Evolutionary conservation across 169 alveolate species (phyloP).

Genomic region (Pseudocohnilembus persalinus): DNA sequence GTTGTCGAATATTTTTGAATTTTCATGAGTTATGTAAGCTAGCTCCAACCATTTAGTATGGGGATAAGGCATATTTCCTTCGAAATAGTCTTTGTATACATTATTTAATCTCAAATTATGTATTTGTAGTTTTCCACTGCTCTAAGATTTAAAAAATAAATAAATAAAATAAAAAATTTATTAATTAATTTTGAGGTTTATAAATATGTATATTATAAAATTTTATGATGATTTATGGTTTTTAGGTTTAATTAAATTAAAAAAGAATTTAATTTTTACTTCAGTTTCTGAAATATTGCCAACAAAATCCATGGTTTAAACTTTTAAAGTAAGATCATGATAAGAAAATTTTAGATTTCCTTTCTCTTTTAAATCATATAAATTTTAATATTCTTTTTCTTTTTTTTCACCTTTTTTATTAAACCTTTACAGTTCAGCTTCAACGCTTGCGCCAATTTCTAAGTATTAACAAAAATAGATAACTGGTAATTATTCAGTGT

Average conservation of each 20-base stretch:
- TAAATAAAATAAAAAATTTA: too few species aligned
- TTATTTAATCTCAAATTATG: slow-evolving; percentile 35
- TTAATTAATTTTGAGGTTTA: background rate
- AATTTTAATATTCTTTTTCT: background rate
- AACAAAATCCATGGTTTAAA: slow-evolving; percentile 14
- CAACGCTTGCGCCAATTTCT: slow-evolving; percentile 23
- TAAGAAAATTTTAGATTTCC: slow-evolving; percentile 5
- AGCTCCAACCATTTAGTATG: slow-evolving; percentile 45
- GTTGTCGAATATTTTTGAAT: slow-evolving; percentile 39
- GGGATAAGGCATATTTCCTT: slow-evolving; percentile 51
- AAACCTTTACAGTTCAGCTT: slow-evolving; percentile 6
- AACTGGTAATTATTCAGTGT: background rate
- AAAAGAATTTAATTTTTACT: background rate
- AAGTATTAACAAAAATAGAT: slow-evolving; percentile 21
- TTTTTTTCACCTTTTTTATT: background rate
- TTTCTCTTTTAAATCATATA: slow-evolving; percentile 26
- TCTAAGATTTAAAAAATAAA: too few species aligned
- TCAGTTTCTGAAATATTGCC: slow-evolving; percentile 35
- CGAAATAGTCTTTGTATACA: slow-evolving; percentile 46
- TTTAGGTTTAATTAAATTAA: too few species aligned
- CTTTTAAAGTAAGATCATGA: background rate
- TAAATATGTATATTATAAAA: too few species aligned
- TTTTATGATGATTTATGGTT: too few species aligned
- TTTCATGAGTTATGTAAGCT: slow-evolving; percentile 37
- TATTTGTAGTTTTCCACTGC: background rate